These are phyloP conservation scores for Filobasidium floriforme DNA, from an alignment of 768 basidiomycete species.

Conservation along the genomic window DNA sequence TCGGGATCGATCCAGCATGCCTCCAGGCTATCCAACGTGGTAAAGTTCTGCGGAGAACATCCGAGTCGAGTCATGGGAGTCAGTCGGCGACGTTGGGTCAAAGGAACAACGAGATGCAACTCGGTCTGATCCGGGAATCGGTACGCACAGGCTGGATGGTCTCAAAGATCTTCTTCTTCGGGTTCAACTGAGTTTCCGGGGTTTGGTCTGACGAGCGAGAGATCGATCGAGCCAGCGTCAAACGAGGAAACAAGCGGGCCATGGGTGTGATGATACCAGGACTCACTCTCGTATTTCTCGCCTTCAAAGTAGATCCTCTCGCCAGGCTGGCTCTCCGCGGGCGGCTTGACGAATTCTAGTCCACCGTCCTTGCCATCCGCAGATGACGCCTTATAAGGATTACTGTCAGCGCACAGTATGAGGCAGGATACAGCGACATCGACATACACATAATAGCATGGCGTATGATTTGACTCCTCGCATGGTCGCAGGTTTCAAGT, in stretches of 20 bases:
- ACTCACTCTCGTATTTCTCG: constrained; percentile 67
- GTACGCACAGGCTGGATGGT: constrained; percentile 72
- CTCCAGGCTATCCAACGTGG: constrained; percentile 73
- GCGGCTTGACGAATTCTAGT: constrained; percentile 85
- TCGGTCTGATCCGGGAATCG: not conserved
- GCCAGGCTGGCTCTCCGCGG: constrained; percentile 74
- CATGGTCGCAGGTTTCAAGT: constrained; percentile 93
- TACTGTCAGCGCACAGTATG: not conserved
- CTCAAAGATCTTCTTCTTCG: constrained; percentile 99
- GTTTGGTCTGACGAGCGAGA: constrained; percentile 40
- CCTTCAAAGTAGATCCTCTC: constrained; percentile 95
- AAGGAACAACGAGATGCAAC: not conserved
- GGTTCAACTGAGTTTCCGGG: constrained; percentile 79
- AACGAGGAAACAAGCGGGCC: not conserved
- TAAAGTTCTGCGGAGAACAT: constrained; percentile 62
- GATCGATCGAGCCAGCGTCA: constrained; percentile 22
- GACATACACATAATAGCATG: constrained; percentile 84
- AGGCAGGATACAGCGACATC: not conserved
- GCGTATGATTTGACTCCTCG: constrained; percentile 95
- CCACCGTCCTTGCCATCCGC: constrained; percentile 64
- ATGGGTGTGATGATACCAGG: not conserved
- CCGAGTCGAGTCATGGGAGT: not conserved
- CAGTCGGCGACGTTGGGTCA: not conserved
- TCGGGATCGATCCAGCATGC: constrained; percentile 87
- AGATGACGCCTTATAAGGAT: constrained; percentile 63